Percentiles rank a stretch among this genome's conserved stretches.
Conservation (phyloP, 108 stramenopile species). For the Cyclotella atomus region DNA sequence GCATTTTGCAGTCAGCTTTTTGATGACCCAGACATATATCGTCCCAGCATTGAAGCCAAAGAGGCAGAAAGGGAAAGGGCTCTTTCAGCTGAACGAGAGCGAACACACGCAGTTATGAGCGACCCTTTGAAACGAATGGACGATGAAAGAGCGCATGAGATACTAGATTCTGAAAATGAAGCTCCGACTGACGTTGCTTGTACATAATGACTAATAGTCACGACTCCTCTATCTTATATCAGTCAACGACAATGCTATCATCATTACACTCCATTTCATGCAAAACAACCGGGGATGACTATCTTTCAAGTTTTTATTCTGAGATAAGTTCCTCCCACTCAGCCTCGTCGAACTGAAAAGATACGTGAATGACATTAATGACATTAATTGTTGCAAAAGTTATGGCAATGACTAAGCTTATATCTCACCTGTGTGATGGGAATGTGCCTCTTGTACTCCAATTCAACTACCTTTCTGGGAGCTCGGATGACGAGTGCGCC, state of each 20-base stretch:
- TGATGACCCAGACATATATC: slow-evolving; percentile 18
- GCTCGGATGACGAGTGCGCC: slow-evolving; percentile 66
- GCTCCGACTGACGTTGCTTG: background rate
- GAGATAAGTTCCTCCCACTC: slow-evolving; percentile 17
- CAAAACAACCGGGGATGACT: too few species aligned
- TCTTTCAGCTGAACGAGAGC: background rate
- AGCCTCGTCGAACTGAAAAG: slow-evolving; percentile 15
- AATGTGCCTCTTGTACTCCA: slow-evolving; percentile 29
- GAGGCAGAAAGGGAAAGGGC: slow-evolving; percentile 15
- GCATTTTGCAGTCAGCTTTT: slow-evolving; percentile 16
- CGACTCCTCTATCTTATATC: background rate
- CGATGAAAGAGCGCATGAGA: slow-evolving; percentile 4
- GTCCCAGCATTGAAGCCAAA: slow-evolving; percentile 18
- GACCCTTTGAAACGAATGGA: slow-evolving; percentile 17
- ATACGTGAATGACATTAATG: background rate
- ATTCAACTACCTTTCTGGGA: slow-evolving; percentile 17
- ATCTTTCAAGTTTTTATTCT: too few species aligned
- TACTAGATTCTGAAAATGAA: background rate
- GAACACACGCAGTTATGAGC: background rate
- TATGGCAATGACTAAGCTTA: background rate
- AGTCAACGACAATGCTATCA: too few species aligned
- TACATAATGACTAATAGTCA: too few species aligned
- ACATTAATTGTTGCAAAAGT: too few species aligned
- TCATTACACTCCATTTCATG: too few species aligned
- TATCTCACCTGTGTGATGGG: slow-evolving; percentile 37